Evolutionary conservation across 305 asterid genomes (phyloP).

Genomic region (Nicotiana rustica): DNA sequence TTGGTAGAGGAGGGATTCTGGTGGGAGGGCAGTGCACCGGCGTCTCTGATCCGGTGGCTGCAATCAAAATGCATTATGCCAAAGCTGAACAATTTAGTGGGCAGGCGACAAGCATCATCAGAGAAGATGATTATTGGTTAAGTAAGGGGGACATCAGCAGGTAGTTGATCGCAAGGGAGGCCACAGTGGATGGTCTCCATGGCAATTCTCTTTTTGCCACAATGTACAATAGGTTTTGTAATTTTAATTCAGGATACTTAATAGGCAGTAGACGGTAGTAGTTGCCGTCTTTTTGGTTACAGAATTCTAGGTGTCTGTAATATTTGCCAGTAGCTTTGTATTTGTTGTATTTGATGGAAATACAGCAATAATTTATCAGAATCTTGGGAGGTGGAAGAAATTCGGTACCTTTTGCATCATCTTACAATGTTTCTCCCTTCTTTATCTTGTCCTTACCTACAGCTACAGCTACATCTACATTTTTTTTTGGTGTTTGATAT

Average conservation of each 20-base stretch:
- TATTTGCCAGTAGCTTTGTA: constrained; percentile 60
- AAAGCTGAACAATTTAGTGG: constrained; percentile 65
- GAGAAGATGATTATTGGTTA: constrained; percentile 78
- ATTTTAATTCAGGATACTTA: constrained; percentile 47
- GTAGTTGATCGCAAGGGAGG: constrained; percentile 45
- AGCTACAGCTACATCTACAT: too few species aligned
- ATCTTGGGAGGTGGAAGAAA: constrained; percentile 44
- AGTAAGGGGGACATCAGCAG: constrained; percentile 76
- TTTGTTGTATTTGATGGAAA: constrained; percentile 81
- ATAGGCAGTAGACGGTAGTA: constrained; percentile 55
- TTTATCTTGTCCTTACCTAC: too few species aligned
- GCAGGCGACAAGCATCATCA: constrained; percentile 51
- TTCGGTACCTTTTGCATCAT: neutral
- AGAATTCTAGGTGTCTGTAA: constrained; percentile 61
- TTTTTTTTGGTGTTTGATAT: neutral
- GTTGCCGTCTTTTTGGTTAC: constrained; percentile 50
- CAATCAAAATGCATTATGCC: constrained; percentile 80
- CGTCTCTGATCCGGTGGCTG: constrained; percentile 89
- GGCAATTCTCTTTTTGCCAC: constrained; percentile 50
- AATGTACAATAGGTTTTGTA: constrained; percentile 60
- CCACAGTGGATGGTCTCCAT: constrained; percentile 42
- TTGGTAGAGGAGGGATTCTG: constrained; percentile 63
- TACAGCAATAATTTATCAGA: constrained; percentile 69
- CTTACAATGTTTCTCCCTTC: neutral
- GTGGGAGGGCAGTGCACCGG: constrained; percentile 74